Evolutionary conservation across 495 filamentous ascomycete species (phyloP), one percentile per base, ranked within the genome.

Genomic region (Hypoxylon perforatum): DNA sequence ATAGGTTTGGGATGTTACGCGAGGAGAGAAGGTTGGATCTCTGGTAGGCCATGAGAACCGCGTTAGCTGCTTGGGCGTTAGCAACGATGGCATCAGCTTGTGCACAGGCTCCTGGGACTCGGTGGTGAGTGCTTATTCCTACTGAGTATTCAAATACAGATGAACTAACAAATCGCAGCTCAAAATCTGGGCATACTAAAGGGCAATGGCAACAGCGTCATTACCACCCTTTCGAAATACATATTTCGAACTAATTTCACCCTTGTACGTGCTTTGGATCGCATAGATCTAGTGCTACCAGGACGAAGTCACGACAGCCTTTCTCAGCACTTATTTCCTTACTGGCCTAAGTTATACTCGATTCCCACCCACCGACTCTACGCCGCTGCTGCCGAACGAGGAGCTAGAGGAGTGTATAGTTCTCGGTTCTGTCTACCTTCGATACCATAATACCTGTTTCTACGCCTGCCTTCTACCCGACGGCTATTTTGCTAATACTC

Each of bases 31-130:
- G 79, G 93, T 99, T 57, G 95, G 95, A 70, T 96, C 93, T 39
- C 83, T 99, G 49, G 93, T 93, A 69, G 96, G 95, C 64, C 95
- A 99, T 78, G 96, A 99, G 77, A 99, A 99, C 82, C 91, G 95
- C 63, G 95, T 99, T 69, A 97, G 94, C 87, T 99, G 95, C 74
- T 80, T 99, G 65, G 95, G 95, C 61, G 95, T 99, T 73, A 97
- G 94, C 81, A 98, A 97, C 78, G 95, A 99, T 74, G 95, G 93
- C 55, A 97, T 98, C 83, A 98, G 95, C 82, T 85, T 99, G 83
- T 98, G 95, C 85, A 99, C 95, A 71, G 95, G 95, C 81, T 99
- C 95, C 70, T 99, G 95, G 95, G 95, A 99, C 81, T 97, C 96
- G 70, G 85, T 96, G 79, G 95, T 99, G 89, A 82, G 93, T 85